Evolutionary conservation across 768 basidiomycete genomes (phyloP).

Genomic region (Gymnopilus junonius): DNA sequence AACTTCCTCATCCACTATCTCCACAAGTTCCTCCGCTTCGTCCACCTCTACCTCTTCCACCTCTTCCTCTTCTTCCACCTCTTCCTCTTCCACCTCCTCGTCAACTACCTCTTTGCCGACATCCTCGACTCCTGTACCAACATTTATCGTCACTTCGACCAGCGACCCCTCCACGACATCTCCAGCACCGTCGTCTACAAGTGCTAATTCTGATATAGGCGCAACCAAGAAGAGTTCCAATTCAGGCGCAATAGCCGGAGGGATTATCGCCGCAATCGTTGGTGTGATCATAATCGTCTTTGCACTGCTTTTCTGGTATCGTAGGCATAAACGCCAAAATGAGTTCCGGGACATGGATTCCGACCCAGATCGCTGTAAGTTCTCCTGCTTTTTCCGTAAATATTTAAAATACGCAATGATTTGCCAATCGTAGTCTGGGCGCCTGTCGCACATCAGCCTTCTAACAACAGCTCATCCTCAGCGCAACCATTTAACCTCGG

Average conservation of each 20-base stretch:
- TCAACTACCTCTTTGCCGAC: not conserved
- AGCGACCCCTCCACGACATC: not conserved
- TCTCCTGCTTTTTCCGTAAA: not conserved
- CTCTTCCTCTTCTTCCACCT: not conserved
- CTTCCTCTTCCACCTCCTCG: not conserved
- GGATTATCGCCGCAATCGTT: slow-evolving; percentile 6
- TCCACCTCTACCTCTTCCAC: not conserved
- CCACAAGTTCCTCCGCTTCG: not conserved
- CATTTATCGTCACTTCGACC: not conserved
- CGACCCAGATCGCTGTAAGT: not conserved
- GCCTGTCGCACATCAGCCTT: not conserved
- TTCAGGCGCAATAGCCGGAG: slow-evolving; percentile 6
- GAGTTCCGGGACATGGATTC: slow-evolving; percentile 3
- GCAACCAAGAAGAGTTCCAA: slow-evolving; percentile 13
- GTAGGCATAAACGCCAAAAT: slow-evolving; percentile 3
- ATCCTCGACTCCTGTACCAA: not conserved
- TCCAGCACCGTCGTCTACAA: not conserved
- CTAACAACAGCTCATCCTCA: not conserved
- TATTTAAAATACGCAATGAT: not conserved
- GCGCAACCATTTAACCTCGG: not conserved
- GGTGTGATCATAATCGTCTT: slow-evolving; percentile 4
- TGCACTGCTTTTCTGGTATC: slow-evolving; percentile 9
- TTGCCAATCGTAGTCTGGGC: not conserved
- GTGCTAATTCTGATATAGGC: slow-evolving; percentile 2
- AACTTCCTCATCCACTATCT: not conserved